Evolutionary conservation across 2,329 filamentous ascomycete genomes (phyloP).

Genomic region (Phoma sp.): DNA sequence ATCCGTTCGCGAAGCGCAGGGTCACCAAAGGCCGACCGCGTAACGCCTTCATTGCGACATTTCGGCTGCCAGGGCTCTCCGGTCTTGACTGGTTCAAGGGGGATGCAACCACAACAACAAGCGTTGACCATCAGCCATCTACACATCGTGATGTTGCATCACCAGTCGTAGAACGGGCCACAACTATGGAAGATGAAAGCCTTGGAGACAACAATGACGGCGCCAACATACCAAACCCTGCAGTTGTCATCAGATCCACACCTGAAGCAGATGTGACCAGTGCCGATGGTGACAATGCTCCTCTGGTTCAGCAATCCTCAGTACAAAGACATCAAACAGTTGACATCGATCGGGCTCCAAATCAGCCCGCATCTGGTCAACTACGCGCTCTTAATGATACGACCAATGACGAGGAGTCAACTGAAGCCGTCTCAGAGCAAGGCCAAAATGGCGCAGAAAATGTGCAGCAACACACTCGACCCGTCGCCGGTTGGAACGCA

Average conservation of each 20-base stretch:
- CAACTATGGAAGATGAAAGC: not conserved
- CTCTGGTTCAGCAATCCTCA: not conserved
- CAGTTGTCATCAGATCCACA: not conserved
- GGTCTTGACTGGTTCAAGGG: constrained; percentile 46
- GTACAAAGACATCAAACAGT: not conserved
- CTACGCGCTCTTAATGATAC: not conserved
- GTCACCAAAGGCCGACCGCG: constrained; percentile 50
- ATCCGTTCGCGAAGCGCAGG: constrained; percentile 53
- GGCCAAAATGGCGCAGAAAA: not conserved
- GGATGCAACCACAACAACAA: not conserved
- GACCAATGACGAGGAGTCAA: not conserved
- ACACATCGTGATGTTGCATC: not conserved
- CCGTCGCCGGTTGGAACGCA: constrained; percentile 22
- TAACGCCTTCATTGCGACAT: constrained; percentile 53
- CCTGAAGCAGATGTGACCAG: not conserved
- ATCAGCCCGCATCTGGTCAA: not conserved
- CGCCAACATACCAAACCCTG: too few relatives aligned
- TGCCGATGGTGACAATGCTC: not conserved
- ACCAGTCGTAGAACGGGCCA: not conserved
- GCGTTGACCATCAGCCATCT: not conserved
- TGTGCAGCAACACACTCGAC: not conserved
- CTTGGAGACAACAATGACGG: not conserved
- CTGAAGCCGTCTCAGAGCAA: not conserved
- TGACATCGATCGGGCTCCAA: not conserved
- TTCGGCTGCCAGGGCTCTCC: constrained; percentile 48